phyloP scores from a whole-genome alignment of 257 asterid genomes.

The Striga asiatica region DNA sequence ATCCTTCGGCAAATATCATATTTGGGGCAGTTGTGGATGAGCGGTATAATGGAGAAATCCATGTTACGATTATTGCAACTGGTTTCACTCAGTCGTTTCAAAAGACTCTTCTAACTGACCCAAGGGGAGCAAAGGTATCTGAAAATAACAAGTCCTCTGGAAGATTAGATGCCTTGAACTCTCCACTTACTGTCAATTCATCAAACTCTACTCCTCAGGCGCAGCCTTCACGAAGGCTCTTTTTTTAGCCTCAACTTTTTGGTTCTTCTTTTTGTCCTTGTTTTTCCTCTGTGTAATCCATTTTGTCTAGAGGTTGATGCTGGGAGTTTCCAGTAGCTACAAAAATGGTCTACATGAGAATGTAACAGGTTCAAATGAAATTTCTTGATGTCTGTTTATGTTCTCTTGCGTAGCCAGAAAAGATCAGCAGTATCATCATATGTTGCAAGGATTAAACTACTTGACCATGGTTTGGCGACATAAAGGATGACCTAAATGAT shows the following conservation, averaged over 20 bases:
- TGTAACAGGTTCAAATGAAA: neutral
- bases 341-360: neutral
- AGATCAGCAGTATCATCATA: too few relatives aligned
- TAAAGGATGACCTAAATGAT: too few relatives aligned
- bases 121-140: constrained; percentile 52
- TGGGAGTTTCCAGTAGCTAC: neutral
- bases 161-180: constrained; percentile 24
- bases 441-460: too few relatives aligned
- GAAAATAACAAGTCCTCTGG: constrained; percentile 34
- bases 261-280: neutral
- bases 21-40: constrained; percentile 99
- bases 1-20: constrained; percentile 90
- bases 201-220: constrained; percentile 14
- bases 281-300: neutral
- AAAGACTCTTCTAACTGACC: constrained; percentile 69
- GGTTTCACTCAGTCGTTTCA: constrained; percentile 89
- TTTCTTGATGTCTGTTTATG: neutral
- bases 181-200: constrained; percentile 29
- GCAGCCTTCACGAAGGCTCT: constrained; percentile 23
- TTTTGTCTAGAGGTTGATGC: neutral
- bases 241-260: constrained; percentile 20
- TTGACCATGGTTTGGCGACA: too few relatives aligned
- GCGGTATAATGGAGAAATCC: constrained; percentile 85
- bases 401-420: neutral
- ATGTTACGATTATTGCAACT: constrained; percentile 91